Evolutionary conservation across 768 basidiomycete genomes (phyloP).

Genomic region (Hygrophorus russula): DNA sequence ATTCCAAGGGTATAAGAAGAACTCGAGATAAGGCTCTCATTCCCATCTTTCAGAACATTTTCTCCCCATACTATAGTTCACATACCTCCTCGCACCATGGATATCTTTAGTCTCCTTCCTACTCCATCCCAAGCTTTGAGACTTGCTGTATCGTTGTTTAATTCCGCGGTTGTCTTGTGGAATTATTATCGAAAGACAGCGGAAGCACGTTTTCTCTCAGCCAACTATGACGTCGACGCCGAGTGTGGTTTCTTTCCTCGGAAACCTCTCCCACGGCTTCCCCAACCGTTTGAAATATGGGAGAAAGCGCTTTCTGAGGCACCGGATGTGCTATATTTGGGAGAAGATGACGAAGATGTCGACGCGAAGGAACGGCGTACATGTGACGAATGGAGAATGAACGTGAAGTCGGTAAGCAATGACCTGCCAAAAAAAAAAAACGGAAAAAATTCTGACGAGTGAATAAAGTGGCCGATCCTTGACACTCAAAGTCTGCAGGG

Average conservation of each 20-base stretch:
- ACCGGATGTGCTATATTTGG: constrained; percentile 39
- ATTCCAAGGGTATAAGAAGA: constrained; percentile 1
- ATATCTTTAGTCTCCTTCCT: constrained; percentile 35
- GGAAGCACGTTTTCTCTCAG: constrained; percentile 20
- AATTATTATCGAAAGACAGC: constrained; percentile 16
- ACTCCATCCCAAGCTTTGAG: constrained; percentile 41
- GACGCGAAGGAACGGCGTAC: constrained; percentile 34
- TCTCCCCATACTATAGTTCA: constrained; percentile 6
- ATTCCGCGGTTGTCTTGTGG: constrained; percentile 25
- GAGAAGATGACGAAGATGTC: constrained; percentile 41
- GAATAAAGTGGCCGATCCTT: constrained; percentile 64
- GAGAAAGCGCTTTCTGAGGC: constrained; percentile 54
- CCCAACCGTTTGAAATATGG: constrained; percentile 51
- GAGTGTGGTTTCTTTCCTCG: constrained; percentile 81
- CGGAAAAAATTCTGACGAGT: constrained; percentile 1
- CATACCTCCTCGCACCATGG: constrained; percentile 18
- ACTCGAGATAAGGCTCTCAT: no score
- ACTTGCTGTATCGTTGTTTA: constrained; percentile 33
- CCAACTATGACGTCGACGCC: constrained; percentile 46
- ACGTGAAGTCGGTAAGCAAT: constrained; percentile 48
- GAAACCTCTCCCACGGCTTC: constrained; percentile 45
- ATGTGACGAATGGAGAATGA: constrained; percentile 60
- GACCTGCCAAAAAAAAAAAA: not conserved
- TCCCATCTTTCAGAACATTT: no score
- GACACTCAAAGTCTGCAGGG: constrained; percentile 38